Evolutionary conservation across 306 rosid species (phyloP), one percentile per base, ranked within the genome.

Genomic region (Prunus salicina): DNA sequence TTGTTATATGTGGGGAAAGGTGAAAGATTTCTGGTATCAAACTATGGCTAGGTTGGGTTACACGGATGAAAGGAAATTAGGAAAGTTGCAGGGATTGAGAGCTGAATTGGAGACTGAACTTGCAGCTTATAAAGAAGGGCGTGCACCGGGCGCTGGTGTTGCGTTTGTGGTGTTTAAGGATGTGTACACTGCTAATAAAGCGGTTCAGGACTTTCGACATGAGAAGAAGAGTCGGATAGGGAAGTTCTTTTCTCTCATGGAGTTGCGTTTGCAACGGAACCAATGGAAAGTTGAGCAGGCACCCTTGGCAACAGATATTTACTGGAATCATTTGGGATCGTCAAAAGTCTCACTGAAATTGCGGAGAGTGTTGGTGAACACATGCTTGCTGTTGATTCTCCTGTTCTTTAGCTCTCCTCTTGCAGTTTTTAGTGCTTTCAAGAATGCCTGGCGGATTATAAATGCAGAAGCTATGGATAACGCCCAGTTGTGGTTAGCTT

Each of bases 251-350:
- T 95, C 97, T 5, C 83, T 95, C 3, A 30, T 79, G 88, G 99
- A 95, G 79, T 74, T 92, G 72, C 91, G 98, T 18, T 79, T 95
- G 34, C 80, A 85, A 73, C 89, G 97, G 81, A 95, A 88, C 86
- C 96, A 95, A 67, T 95, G 99, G 99, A 92, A 95, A 84, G 99
- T 92, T 67, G 99, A 95, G 88, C 89, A 96, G 10, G 99, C 99
- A 20, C 97, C 99, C 24, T 82, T 95, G 90, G 97, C 97, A 0
- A 81, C 89, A 3, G 99, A 95, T 73, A 90, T 95, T 80, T 95
- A 92, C 61, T 95, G 99, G 99, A 95, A 90, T 72, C 93, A 95
- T 66, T 82, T 95, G 91, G 99, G 99, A 28, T 88, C 97, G 0
- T 79, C 96, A 0, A 95, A 85, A 84, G 71, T 88, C 15, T 89